These are phyloP conservation scores for Evansstolkia leycettana DNA, from an alignment of 495 filamentous ascomycete species.

Conservation along the genomic window DNA sequence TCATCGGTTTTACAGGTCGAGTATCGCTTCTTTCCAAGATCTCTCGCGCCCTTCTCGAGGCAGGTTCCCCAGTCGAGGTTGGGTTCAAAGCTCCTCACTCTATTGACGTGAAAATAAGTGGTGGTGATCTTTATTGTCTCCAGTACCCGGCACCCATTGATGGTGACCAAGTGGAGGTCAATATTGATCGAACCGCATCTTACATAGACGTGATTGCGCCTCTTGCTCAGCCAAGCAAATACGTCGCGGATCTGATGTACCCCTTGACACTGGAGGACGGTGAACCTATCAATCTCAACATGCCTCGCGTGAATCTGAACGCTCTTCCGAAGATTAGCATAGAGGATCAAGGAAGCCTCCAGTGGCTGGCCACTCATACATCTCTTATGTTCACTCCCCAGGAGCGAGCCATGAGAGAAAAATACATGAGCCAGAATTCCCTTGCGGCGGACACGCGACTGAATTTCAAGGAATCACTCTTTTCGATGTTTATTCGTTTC, in stretches of 20 bases:
- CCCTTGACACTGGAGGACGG: slow-evolving; percentile 9
- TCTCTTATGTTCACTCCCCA: slow-evolving; percentile 24
- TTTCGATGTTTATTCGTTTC: slow-evolving; percentile 29
- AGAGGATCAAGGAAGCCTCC: slow-evolving; percentile 9
- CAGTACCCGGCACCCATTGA: slow-evolving; percentile 23
- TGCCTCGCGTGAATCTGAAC: slow-evolving; percentile 29
- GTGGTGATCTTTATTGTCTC: not conserved
- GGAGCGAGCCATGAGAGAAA: slow-evolving; percentile 25
- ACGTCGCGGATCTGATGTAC: slow-evolving; percentile 1
- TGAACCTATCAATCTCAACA: slow-evolving; percentile 17
- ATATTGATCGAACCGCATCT: slow-evolving; percentile 29
- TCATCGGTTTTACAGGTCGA: not conserved
- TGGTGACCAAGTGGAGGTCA: slow-evolving; percentile 16
- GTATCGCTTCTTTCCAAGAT: not conserved
- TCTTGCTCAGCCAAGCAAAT: slow-evolving; percentile 10
- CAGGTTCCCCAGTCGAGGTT: not conserved
- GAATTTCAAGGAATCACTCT: slow-evolving; percentile 37
- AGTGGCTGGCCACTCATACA: slow-evolving; percentile 23
- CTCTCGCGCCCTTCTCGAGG: not conserved
- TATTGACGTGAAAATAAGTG: not conserved
- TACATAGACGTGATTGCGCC: slow-evolving; percentile 33
- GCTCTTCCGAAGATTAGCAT: slow-evolving; percentile 25
- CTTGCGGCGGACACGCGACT: slow-evolving; percentile 12
- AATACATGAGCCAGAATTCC: no score
- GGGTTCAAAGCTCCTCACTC: not conserved